phyloP scores from a whole-genome alignment of 345 rosid species.

The Pugionium cornutum region DNA sequence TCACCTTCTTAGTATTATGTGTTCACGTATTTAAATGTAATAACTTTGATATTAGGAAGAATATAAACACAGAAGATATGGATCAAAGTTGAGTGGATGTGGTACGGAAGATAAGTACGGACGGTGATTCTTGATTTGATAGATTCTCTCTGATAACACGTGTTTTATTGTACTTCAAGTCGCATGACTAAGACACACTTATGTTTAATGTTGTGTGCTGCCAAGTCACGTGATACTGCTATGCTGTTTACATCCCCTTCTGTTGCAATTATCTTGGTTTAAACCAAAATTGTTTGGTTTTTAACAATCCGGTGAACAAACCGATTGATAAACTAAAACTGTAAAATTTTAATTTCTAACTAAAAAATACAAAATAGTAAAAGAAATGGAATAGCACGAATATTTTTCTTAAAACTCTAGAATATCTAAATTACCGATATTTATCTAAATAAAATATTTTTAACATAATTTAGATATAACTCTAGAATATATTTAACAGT shows the following conservation, averaged over 20 bases:
- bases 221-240: not conserved
- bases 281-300: not conserved
- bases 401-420: no score
- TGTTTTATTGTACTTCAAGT: not conserved
- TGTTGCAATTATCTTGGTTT: not conserved
- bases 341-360: no score
- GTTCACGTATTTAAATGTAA: slow-evolving; percentile 3
- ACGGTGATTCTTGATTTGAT: slow-evolving; percentile 10
- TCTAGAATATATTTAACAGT: no score
- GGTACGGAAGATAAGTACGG: slow-evolving; percentile 31
- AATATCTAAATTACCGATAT: no score
- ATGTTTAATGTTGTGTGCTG: no score
- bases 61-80: not conserved
- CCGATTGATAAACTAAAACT: no score
- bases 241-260: not conserved
- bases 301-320: no score
- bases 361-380: no score
- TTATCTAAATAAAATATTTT: no score
- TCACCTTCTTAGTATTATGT: not conserved
- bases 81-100: slow-evolving; percentile 20
- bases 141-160: not conserved
- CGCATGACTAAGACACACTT: slow-evolving; percentile 32
- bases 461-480: no score
- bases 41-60: not conserved
- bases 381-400: no score